Evolutionary conservation across 2,329 filamentous ascomycete genomes (phyloP).

Genomic region (Paracamarosporium sp.): DNA sequence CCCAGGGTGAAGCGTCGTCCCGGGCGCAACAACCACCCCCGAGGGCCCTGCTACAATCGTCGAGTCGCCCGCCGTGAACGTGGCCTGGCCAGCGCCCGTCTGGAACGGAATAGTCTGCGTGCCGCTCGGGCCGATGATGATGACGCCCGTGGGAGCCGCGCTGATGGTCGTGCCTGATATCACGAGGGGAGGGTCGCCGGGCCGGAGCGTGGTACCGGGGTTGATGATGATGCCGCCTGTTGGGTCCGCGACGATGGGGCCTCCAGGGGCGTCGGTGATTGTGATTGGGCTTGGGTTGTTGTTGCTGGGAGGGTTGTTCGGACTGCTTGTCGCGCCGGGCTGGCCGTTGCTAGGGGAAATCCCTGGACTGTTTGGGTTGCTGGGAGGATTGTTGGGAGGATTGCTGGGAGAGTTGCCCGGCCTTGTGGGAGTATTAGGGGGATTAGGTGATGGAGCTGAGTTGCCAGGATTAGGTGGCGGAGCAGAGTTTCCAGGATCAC

Average conservation of each 20-base stretch:
- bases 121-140: conserved; percentile 1
- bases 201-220: conserved; percentile 16
- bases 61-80: background rate
- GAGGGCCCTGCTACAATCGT: conserved; percentile 1
- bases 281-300: conserved; percentile 1
- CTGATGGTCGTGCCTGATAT: conserved; percentile 17
- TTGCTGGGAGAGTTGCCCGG: background rate
- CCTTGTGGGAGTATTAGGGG: background rate
- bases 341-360: background rate
- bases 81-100: background rate
- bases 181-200: conserved; percentile 3
- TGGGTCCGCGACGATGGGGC: conserved; percentile 15
- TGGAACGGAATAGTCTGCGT: conserved; percentile 6
- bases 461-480: background rate
- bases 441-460: conserved; percentile 5
- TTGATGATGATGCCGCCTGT: conserved; percentile 17
- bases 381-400: background rate
- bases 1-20: conserved; percentile 2
- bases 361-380: background rate
- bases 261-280: conserved; percentile 15
- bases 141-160: conserved; percentile 7
- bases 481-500: background rate
- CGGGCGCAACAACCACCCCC: conserved; percentile 4
- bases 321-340: background rate
- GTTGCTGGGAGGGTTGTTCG: background rate